Evolutionary conservation across 345 rosid genomes (phyloP).

Genomic region (Lepidium didymum): DNA sequence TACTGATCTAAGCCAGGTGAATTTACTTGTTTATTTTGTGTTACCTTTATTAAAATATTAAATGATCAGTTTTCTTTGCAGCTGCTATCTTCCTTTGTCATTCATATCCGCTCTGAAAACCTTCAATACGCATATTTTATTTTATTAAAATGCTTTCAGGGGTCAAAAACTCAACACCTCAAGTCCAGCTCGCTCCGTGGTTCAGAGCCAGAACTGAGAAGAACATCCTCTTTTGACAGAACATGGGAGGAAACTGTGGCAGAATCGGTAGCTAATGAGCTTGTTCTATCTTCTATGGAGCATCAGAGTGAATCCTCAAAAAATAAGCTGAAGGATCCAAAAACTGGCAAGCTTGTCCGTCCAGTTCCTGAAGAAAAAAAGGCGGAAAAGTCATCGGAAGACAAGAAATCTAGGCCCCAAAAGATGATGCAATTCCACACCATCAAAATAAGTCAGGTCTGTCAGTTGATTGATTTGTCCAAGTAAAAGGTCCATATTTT

Average conservation of each 20-base stretch:
- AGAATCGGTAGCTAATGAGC: conserved; percentile 88
- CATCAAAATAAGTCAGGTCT: conserved; percentile 95
- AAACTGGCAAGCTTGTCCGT: conserved; percentile 57
- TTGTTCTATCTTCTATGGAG: conserved; percentile 61
- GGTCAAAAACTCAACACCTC: conserved; percentile 35
- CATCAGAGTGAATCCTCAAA: conserved; percentile 63
- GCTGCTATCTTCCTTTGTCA: neutral
- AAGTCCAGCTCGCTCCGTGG: conserved; percentile 39
- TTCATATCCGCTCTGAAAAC: neutral
- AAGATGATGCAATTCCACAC: conserved; percentile 81
- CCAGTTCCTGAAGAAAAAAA: conserved; percentile 80
- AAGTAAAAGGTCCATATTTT: neutral
- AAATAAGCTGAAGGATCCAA: conserved; percentile 59
- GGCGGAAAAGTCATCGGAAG: conserved; percentile 58
- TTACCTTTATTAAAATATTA: neutral
- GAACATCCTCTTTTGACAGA: conserved; percentile 94
- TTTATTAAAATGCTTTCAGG: conserved; percentile 27
- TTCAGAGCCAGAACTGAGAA: conserved; percentile 59
- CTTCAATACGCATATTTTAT: neutral
- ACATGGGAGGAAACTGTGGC: conserved; percentile 95
- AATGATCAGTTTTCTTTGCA: neutral
- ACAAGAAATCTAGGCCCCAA: conserved; percentile 85
- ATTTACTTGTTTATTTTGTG: neutral
- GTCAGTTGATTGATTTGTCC: neutral
- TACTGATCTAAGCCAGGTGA: conserved; percentile 50